These are phyloP conservation scores for Paramecium bursaria DNA, from an alignment of 73 alveolate genomes.

Conservation along the genomic window DNA sequence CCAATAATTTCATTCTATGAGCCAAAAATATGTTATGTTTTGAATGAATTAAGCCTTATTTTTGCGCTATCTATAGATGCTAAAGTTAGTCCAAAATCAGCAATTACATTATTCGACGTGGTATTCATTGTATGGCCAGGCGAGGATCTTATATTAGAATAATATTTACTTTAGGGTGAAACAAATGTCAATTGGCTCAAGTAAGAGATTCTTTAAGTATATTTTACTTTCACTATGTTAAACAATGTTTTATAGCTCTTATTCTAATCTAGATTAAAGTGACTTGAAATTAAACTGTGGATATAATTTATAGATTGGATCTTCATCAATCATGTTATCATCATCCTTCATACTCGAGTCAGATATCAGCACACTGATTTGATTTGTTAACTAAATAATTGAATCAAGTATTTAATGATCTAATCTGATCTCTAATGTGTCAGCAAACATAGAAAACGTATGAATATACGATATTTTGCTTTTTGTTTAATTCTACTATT, in stretches of 20 bases:
- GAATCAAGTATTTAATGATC: slow-evolving; percentile 66
- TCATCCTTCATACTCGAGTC: too few species aligned
- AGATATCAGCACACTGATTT: too few species aligned
- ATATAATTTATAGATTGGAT: background rate
- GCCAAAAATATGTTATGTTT: slow-evolving; percentile 68
- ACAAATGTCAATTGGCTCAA: slow-evolving; percentile 69
- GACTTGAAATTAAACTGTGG: slow-evolving; percentile 32
- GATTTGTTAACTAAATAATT: slow-evolving; percentile 40
- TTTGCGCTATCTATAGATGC: slow-evolving; percentile 70
- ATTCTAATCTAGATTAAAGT: slow-evolving; percentile 42
- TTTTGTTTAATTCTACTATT: background rate
- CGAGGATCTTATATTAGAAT: slow-evolving; percentile 43
- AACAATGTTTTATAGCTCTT: slow-evolving; percentile 28
- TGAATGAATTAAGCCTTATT: slow-evolving; percentile 62
- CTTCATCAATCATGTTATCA: too few species aligned
- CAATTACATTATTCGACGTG: slow-evolving; percentile 58
- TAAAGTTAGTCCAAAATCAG: slow-evolving; percentile 69
- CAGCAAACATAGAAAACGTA: slow-evolving; percentile 39
- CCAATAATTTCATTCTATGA: slow-evolving; percentile 63
- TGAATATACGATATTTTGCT: slow-evolving; percentile 57
- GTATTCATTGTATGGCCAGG: slow-evolving; percentile 70
- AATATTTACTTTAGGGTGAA: slow-evolving; percentile 48
- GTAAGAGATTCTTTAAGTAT: slow-evolving; percentile 58
- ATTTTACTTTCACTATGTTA: slow-evolving; percentile 54
- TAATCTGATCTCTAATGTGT: slow-evolving; percentile 66